Conservation (phyloP, 495 filamentous ascomycete species). For the Aspergillus taichungensis region DNA sequence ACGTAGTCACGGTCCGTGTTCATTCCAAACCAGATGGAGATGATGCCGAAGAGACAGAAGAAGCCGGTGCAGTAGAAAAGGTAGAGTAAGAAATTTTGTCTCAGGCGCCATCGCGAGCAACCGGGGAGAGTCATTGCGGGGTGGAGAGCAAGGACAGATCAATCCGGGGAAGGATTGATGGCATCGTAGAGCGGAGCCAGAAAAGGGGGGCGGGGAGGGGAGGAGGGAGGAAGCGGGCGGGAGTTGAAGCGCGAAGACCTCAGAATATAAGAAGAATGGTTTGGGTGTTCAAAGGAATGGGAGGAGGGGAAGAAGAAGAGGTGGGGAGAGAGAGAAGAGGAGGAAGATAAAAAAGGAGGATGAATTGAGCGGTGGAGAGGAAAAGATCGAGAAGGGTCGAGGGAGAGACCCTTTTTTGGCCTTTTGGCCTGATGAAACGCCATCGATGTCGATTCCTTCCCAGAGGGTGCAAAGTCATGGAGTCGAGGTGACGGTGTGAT, state of each 20-base stretch:
- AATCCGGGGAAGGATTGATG: conserved; percentile 1
- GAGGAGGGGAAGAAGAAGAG: not conserved
- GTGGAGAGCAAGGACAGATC: not conserved
- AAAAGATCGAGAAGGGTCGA: not conserved
- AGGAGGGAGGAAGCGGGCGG: not conserved
- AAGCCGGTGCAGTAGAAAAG: conserved; percentile 16
- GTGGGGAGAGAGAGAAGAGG: conserved; percentile 2
- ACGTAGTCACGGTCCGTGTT: conserved; percentile 32
- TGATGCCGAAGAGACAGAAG: conserved; percentile 9
- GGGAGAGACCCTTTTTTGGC: not conserved
- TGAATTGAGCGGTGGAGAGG: not conserved
- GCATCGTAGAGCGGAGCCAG: conserved; percentile 7
- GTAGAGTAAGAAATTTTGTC: conserved; percentile 14
- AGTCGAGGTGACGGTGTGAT: no score
- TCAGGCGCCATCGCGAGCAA: conserved; percentile 18
- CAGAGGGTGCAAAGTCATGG: no score
- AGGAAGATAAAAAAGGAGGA: not conserved
- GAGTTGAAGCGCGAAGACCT: no score
- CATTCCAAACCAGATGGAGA: conserved; percentile 31
- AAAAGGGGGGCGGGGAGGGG: not conserved
- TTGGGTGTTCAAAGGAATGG: no score
- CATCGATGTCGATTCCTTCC: no score
- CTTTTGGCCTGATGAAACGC: no score
- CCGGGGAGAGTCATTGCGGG: conserved; percentile 16
- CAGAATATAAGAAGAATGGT: no score